Evolutionary conservation across 768 basidiomycete species (phyloP), one percentile per base, ranked within the genome.

Genomic region (Phaeolepiota aurea): DNA sequence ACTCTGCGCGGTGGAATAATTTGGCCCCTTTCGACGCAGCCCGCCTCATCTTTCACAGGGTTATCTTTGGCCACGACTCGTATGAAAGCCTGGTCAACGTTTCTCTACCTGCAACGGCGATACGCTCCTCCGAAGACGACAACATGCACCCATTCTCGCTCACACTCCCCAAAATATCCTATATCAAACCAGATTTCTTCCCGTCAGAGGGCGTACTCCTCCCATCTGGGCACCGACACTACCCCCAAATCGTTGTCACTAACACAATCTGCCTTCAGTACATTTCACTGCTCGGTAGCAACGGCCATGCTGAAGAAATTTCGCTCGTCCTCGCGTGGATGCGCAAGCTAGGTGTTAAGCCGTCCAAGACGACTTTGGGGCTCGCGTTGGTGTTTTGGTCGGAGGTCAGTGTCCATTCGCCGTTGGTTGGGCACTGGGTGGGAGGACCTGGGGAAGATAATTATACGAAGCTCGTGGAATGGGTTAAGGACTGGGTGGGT

Each of bases 291-390:
- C 66, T 87, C 4, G 81, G 77, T 1, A 54, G 72, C 3, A 64
- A 65, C 21, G 59, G 62, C 1, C 63, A 65, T 1, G 65, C 72
- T 5, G 52, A 59, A 0, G 82, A 88, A 56, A 79, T 91, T 20
- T 80, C 87, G 0, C 65, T 73, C 10, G 65, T 66, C 10, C 56
- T 91, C 1, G 76, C 74, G 14, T 89, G 89, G 86, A 88, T 87
- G 86, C 69, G 71, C 4, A 65, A 63, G 12, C 48, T 87, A 28
- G 56, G 56, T 0, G 59, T 89, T 9, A 28, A 38, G 32, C 86
- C 87, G 1, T 62, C 65, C n/a, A 56, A 52, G 19, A 58, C 65
- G 30, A 81, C 82, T 12, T 57, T 91, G 10, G 71, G 77, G 1
- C 53, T 77, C 0, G 76, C 77, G 15, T 53, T 91, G 37, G 75